These are phyloP conservation scores for Tympanopsis confertula DNA, from an alignment of 2,329 filamentous ascomycete genomes.

Conservation along the genomic window DNA sequence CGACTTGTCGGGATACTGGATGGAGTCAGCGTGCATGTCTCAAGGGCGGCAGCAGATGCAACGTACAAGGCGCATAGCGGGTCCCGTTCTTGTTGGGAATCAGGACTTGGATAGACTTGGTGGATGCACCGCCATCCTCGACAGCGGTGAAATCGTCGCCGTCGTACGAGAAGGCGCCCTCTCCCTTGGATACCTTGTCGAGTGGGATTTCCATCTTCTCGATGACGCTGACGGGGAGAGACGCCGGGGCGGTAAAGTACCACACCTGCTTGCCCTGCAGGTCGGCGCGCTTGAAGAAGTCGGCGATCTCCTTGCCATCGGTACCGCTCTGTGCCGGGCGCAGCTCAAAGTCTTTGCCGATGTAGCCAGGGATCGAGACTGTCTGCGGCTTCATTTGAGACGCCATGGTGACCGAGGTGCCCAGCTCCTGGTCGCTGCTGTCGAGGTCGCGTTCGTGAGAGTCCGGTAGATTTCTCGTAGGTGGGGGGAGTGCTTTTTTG, in stretches of 20 bases:
- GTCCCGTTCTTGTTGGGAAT: conserved; percentile 44
- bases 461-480: too few species aligned
- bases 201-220: conserved; percentile 51
- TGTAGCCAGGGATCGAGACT: conserved; percentile 31
- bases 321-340: conserved; percentile 32
- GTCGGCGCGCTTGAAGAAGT: conserved; percentile 45
- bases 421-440: too few species aligned
- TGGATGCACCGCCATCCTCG: conserved; percentile 37
- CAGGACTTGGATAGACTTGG: conserved; percentile 42
- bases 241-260: conserved; percentile 67
- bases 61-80: too few species aligned
- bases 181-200: conserved; percentile 37
- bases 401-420: too few species aligned
- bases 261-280: conserved; percentile 64
- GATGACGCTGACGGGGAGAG: conserved; percentile 56
- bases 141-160: conserved; percentile 51
- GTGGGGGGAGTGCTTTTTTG: too few species aligned
- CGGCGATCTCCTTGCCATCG: conserved; percentile 31
- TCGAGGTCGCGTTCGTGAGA: too few species aligned
- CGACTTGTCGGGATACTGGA: too few species aligned
- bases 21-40: too few species aligned
- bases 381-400: too few species aligned
- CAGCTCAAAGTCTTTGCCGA: conserved; percentile 39
- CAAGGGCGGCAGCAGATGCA: too few species aligned
- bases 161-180: conserved; percentile 47